These are phyloP conservation scores for Saturnispora hagleri DNA, from an alignment of 805 yeast species.

Conservation along the genomic window DNA sequence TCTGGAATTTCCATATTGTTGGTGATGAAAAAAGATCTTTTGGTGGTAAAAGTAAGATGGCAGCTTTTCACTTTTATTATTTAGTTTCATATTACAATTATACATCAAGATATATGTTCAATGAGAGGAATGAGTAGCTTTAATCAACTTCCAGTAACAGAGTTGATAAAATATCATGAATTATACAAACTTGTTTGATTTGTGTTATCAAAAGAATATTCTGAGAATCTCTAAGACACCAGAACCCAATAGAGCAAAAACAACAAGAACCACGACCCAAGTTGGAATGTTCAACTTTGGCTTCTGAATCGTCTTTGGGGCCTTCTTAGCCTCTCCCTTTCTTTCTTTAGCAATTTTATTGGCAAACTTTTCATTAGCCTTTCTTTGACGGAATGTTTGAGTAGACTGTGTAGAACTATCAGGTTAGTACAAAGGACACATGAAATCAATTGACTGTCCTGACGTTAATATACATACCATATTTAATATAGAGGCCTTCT, in stretches of 20 bases:
- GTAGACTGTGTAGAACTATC: conserved; percentile 35
- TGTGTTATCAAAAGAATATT: conserved; percentile 35
- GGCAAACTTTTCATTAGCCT: conserved; percentile 79
- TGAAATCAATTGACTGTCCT: not conserved
- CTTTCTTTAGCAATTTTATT: conserved; percentile 48
- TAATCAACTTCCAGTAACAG: not conserved
- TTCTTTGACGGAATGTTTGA: conserved; percentile 82
- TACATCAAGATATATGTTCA: not conserved
- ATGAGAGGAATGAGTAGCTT: not conserved
- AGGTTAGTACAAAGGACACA: not conserved
- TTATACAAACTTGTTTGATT: not conserved
- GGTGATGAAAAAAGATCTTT: not conserved
- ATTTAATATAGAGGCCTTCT: too few species aligned
- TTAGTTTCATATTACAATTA: not conserved
- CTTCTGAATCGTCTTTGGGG: conserved; percentile 2
- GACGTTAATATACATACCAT: not conserved
- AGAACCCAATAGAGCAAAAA: conserved; percentile 72
- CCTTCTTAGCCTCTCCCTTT: conserved; percentile 13
- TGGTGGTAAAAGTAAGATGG: not conserved
- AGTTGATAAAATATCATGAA: not conserved
- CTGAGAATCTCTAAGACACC: conserved; percentile 64
- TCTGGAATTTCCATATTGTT: not conserved
- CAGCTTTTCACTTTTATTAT: not conserved
- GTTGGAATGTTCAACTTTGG: conserved; percentile 33
- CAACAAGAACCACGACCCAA: conserved; percentile 46